phyloP scores from a whole-genome alignment of 345 rosid species.

The Acer negundo region DNA sequence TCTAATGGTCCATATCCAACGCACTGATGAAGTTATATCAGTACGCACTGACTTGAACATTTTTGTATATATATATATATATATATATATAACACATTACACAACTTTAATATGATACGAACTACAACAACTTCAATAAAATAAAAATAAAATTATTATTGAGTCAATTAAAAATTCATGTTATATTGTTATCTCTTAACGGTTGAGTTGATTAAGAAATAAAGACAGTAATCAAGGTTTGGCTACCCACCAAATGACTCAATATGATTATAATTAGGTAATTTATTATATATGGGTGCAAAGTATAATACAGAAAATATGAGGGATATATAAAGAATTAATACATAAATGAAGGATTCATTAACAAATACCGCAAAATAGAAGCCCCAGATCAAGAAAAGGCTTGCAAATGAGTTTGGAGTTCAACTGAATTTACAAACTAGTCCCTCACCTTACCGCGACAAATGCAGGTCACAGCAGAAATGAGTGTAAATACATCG shows the following conservation, averaged over 20 bases:
- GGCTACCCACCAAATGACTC: no score
- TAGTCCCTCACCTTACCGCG: background rate
- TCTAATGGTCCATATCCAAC: no score
- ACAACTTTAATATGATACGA: no score
- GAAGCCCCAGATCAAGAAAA: background rate
- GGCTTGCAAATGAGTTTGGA: background rate
- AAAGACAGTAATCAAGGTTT: constrained; percentile 1
- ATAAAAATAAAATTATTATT: no score
- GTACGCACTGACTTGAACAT: no score
- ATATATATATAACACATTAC: no score
- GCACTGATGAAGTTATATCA: no score
- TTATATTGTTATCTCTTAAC: no score
- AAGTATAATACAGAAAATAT: background rate
- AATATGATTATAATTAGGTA: background rate
- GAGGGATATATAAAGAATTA: no score
- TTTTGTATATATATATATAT: no score
- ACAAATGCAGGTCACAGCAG: background rate
- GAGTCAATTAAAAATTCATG: background rate
- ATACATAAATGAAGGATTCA: background rate
- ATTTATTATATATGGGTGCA: background rate
- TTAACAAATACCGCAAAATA: background rate
- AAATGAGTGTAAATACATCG: background rate
- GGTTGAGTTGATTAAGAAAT: background rate
- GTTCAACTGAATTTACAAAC: background rate
- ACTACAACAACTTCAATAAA: no score